These are phyloP conservation scores for Penicillium sp. DNA, from an alignment of 2,329 filamentous ascomycete species.

Conservation along the genomic window DNA sequence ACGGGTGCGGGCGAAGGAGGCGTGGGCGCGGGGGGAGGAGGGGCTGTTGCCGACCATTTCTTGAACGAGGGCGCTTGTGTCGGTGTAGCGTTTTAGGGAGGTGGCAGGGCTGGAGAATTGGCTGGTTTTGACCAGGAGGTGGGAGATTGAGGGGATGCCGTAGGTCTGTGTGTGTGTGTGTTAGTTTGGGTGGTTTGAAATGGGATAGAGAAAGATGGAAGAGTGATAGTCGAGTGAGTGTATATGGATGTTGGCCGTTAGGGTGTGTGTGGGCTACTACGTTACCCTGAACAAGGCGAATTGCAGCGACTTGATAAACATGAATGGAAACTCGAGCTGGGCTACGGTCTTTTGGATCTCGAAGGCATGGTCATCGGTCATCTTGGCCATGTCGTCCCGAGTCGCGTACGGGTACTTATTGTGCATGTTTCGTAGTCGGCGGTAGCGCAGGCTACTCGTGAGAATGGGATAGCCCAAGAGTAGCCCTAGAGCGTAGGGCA, in stretches of 20 bases:
- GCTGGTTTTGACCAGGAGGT: conserved; percentile 51
- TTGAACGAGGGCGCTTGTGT: conserved; percentile 53
- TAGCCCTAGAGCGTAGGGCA: conserved; percentile 26
- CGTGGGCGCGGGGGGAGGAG: conserved; percentile 46
- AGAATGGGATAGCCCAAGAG: conserved; percentile 33
- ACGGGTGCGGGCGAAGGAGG: conserved; percentile 65
- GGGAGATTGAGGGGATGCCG: conserved; percentile 58
- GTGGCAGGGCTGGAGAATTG: conserved; percentile 52
- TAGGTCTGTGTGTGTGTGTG: conserved; percentile 49
- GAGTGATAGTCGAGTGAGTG: neutral
- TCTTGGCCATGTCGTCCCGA: conserved; percentile 50
- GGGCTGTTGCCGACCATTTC: conserved; percentile 53
- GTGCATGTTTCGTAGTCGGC: conserved; percentile 40
- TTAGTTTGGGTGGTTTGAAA: neutral
- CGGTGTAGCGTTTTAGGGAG: conserved; percentile 56
- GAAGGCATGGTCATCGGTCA: conserved; percentile 58
- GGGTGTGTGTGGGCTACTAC: neutral
- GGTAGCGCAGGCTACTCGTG: conserved; percentile 34
- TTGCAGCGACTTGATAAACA: conserved; percentile 54
- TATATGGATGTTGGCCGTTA: neutral
- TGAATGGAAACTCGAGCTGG: conserved; percentile 59
- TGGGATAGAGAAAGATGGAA: neutral
- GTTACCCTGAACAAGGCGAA: conserved; percentile 61
- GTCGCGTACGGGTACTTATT: conserved; percentile 49
- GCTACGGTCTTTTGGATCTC: conserved; percentile 51